Conservation (phyloP, 371 early-diverging fungal species). For the Vairimorpha necatrix region DNA sequence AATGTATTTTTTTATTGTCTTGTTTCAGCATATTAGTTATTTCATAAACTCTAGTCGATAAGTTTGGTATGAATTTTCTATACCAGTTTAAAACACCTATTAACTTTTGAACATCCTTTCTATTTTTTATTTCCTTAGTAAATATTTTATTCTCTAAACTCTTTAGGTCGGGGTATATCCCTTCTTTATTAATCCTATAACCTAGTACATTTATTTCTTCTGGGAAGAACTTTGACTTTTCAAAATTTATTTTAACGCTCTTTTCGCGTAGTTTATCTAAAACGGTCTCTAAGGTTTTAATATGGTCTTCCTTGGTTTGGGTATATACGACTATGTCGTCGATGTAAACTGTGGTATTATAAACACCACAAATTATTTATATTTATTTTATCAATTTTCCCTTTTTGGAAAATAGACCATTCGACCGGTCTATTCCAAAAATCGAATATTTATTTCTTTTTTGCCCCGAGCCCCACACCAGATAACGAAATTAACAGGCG, state of each 20-base stretch:
- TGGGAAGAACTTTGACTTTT: constrained; percentile 64
- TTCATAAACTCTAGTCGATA: not conserved
- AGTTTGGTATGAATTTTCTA: not conserved
- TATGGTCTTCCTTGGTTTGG: constrained; percentile 58
- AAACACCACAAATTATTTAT: too few relatives aligned
- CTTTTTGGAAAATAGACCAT: too few relatives aligned
- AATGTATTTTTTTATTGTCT: too few relatives aligned
- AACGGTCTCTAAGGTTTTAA: constrained; percentile 54
- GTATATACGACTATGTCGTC: constrained; percentile 66
- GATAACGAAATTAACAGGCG: too few relatives aligned
- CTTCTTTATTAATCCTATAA: constrained; percentile 46
- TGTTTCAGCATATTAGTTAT: not conserved
- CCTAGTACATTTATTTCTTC: constrained; percentile 61
- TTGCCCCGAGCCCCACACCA: too few relatives aligned
- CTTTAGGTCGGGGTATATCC: not conserved
- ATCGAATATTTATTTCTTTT: too few relatives aligned
- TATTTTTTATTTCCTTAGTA: not conserved
- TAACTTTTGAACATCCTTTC: not conserved
- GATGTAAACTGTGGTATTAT: too few relatives aligned
- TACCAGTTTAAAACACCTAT: constrained; percentile 14
- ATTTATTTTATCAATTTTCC: too few relatives aligned
- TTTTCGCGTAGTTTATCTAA: constrained; percentile 56
- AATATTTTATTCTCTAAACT: constrained; percentile 5
- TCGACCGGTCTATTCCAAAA: too few relatives aligned
- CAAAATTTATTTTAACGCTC: constrained; percentile 59